Base-by-base conservation (phyloP, 495 filamentous ascomycete genomes). In the Aspergillus bertholletiae region DNA sequence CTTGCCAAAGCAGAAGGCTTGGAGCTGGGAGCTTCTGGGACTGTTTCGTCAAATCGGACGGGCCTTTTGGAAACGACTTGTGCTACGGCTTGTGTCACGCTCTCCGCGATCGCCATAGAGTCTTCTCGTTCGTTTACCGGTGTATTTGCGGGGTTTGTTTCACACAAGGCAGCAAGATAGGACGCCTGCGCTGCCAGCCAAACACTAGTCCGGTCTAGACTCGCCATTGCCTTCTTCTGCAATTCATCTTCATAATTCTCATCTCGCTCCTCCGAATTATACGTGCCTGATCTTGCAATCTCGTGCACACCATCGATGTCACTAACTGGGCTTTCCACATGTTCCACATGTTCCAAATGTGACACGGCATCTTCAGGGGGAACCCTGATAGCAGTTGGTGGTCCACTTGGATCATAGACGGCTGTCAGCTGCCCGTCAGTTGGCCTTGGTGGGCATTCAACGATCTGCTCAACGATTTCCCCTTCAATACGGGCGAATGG, bases 141-240 rank as follows among this genome's bases (percentile, higher is more conserved):
- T 13, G 75, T 70, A 51, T 81, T 80, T 27, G 74, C 73, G 4
- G 81, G 79, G 52, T 87, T 86, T 48, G 82, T 84, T 50, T 85
- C 82, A 30, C 74, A 70, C n/a, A 94, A 76, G 7, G 87, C 86
- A 20, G 85, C 69, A 54, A 93, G 82, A 57, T 93, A 94, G 18
- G 81, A 73, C n/a, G 80, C 84, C 65, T 96, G 92, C 7, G 87
- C 85, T 55, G 78, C 70, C 27, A 96, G 80, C 92, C 92, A 96
- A 44, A 88, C 69, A 61, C 84, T 84, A 21, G 92, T 96, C 43
- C 89, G 80, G 70, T 92, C 88, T 21, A 91, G 69, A 61, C 87
- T 88, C 37, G 79, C 79, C n/a, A 83, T 63, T 8, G 86, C 81
- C 32, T 76, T 76, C 34, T 85, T 72, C 55, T 85, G 74, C 24